Evolutionary conservation across 441 rosid genomes (phyloP).

Genomic region (Daphne laureola): DNA sequence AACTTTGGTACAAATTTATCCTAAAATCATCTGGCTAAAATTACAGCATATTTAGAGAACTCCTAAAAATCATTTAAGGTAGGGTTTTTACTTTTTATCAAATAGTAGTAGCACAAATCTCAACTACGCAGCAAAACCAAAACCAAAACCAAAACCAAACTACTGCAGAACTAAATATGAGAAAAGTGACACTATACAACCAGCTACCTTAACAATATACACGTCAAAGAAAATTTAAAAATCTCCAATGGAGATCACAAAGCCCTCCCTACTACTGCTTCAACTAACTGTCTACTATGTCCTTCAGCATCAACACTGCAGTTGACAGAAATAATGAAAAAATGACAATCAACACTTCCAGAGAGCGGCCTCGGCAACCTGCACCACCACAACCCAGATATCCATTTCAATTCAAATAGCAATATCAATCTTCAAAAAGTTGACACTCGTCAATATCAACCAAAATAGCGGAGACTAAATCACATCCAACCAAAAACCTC

Average conservation of each 20-base stretch:
- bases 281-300: slow-evolving; percentile 24
- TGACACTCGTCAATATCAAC: no score
- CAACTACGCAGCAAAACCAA: background rate
- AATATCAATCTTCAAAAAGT: no score
- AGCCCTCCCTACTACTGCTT: slow-evolving; percentile 20
- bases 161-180: no score
- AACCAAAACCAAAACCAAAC: background rate
- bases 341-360: slow-evolving; percentile 40
- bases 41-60: no score
- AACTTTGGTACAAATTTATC: no score
- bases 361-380: slow-evolving; percentile 33
- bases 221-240: slow-evolving; percentile 15
- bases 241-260: slow-evolving; percentile 19
- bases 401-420: background rate
- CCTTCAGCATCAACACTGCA: slow-evolving; percentile 35
- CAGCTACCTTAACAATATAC: slow-evolving; percentile 32
- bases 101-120: no score
- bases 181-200: slow-evolving; percentile 36
- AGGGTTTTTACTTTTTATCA: no score
- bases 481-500: no score
- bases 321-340: slow-evolving; percentile 55
- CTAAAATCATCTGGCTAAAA: no score
- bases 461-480: no score
- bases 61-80: no score
- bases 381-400: slow-evolving; percentile 16